These are phyloP conservation scores for Suillus decipiens DNA, from an alignment of 768 basidiomycete species.

Conservation along the genomic window DNA sequence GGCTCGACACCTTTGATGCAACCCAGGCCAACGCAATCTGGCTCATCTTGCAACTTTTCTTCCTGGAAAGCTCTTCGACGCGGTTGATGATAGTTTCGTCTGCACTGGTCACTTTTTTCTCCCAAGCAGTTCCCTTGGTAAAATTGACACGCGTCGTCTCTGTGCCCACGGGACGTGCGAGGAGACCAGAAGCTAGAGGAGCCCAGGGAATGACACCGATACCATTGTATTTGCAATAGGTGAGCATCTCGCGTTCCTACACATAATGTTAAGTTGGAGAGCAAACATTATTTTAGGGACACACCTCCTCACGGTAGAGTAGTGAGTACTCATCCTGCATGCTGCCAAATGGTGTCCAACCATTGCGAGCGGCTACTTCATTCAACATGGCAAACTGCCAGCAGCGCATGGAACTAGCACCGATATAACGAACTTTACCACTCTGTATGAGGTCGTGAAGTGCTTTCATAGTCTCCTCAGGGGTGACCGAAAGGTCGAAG, in stretches of 20 bases:
- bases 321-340: constrained; percentile 58
- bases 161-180: constrained; percentile 38
- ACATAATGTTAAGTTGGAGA: neutral
- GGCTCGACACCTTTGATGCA: constrained; percentile 41
- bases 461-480: constrained; percentile 51
- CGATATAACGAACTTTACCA: constrained; percentile 54
- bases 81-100: constrained; percentile 39
- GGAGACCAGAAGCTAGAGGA: constrained; percentile 42
- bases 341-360: constrained; percentile 56
- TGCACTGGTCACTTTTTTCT: constrained; percentile 27
- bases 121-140: constrained; percentile 23
- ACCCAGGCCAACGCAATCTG: constrained; percentile 49
- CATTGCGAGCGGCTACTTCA: constrained; percentile 43
- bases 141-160: constrained; percentile 24
- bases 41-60: constrained; percentile 42
- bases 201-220: constrained; percentile 57
- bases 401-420: constrained; percentile 47
- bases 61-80: constrained; percentile 43
- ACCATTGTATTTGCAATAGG: constrained; percentile 48
- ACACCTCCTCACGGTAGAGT: constrained; percentile 55
- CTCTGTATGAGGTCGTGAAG: constrained; percentile 49
- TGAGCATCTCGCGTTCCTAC: constrained; percentile 47
- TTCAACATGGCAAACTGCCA: constrained; percentile 50
- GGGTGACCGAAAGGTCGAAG: constrained; percentile 38
- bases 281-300: neutral